These are phyloP conservation scores for Mucor indicus DNA, from an alignment of 371 early-diverging fungal species.

Conservation along the genomic window DNA sequence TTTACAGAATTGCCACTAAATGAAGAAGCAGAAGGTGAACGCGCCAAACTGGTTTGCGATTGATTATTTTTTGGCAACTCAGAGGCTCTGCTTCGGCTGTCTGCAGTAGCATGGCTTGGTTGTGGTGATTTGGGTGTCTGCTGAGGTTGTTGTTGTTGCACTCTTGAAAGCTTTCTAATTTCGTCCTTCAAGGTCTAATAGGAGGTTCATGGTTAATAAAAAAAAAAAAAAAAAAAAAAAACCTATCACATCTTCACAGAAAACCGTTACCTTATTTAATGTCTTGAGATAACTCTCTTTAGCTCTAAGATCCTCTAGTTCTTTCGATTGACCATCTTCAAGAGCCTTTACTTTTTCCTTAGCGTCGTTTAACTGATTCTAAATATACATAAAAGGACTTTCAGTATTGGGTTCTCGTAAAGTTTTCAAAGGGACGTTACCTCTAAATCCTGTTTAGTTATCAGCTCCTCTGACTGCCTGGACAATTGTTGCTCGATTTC, in stretches of 20 bases:
- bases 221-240: background rate
- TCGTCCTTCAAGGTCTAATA: slow-evolving; percentile 66
- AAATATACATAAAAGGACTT: background rate
- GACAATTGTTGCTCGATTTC: slow-evolving; percentile 27
- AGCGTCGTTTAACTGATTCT: slow-evolving; percentile 13
- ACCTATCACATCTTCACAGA: too few species aligned
- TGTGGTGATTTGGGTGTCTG: slow-evolving; percentile 6
- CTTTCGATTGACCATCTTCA: slow-evolving; percentile 29
- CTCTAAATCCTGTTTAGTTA: slow-evolving; percentile 7
- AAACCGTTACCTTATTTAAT: slow-evolving; percentile 61
- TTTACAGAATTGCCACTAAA: slow-evolving; percentile 3
- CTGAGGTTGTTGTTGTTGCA: slow-evolving; percentile 10
- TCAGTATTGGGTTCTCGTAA: too few species aligned
- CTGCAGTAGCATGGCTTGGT: slow-evolving; percentile 2
- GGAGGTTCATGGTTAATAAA: background rate
- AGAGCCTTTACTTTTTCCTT: slow-evolving; percentile 9
- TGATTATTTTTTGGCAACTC: background rate
- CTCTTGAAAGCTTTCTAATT: slow-evolving; percentile 49
- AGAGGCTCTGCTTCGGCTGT: slow-evolving; percentile 7
- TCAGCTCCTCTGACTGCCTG: slow-evolving; percentile 16
- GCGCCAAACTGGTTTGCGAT: background rate
- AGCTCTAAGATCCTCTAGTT: slow-evolving; percentile 55
- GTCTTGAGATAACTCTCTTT: slow-evolving; percentile 66
- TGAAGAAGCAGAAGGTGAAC: slow-evolving; percentile 21
- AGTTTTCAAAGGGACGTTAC: background rate